A percentile compares a stretch with the other conserved stretches of the same genome.
phyloP scores from a whole-genome alignment of 179 eudicot species.

The Amaranthus tricolor region DNA sequence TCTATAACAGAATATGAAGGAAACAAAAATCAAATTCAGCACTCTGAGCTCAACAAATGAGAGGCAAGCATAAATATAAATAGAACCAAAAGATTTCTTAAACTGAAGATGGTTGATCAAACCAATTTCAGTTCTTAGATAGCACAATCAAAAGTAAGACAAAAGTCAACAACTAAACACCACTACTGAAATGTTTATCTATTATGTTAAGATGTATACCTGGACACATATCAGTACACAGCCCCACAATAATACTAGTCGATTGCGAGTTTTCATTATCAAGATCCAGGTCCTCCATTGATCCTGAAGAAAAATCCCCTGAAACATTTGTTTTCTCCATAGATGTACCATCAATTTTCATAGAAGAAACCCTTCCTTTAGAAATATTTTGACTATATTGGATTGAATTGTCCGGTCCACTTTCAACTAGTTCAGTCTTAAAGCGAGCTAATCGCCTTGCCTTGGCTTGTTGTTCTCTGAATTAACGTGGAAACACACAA shows the following conservation, averaged over 20 bases:
- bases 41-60: not conserved
- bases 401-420: slow-evolving; percentile 54
- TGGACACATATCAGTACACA: slow-evolving; percentile 98
- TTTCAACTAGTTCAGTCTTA: slow-evolving; percentile 42
- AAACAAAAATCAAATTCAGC: not conserved
- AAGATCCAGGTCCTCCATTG: slow-evolving; percentile 41
- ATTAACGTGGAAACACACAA: slow-evolving; percentile 6
- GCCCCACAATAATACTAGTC: slow-evolving; percentile 58
- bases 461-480: slow-evolving; percentile 84
- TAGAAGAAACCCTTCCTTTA: slow-evolving; percentile 34
- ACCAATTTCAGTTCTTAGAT: not conserved
- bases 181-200: slow-evolving; percentile 1
- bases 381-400: slow-evolving; percentile 32
- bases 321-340: slow-evolving; percentile 36
- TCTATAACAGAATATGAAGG: not conserved
- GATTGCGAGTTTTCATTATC: slow-evolving; percentile 62
- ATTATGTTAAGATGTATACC: slow-evolving; percentile 40
- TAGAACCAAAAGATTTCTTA: not conserved
- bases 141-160: not conserved
- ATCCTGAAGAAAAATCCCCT: slow-evolving; percentile 35
- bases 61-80: not conserved
- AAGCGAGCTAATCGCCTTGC: slow-evolving; percentile 92
- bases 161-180: slow-evolving; percentile 2
- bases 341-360: slow-evolving; percentile 34
- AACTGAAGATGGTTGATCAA: not conserved